Base-by-base conservation (phyloP, 441 rosid species). In the Populus hybrid region DNA sequence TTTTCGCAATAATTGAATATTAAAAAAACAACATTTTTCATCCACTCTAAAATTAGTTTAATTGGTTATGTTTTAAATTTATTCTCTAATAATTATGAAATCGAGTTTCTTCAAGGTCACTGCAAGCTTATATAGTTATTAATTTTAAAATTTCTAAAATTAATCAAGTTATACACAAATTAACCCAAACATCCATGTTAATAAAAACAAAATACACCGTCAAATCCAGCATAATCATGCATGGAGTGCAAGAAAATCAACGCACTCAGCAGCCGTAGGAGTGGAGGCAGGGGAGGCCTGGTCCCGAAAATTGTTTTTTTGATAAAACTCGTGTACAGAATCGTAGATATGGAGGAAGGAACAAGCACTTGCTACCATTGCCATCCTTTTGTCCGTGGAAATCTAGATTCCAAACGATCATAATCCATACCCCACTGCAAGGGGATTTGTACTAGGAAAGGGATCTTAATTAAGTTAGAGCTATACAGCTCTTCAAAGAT, bases 81-180 rank as follows among this genome's bases (percentile, higher is more conserved):
- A 0, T 34, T 5, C 5, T 34, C 0, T 34, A 5, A 34, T 34
- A 1, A 6, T 34, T 5, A 5, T 0, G 35, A 34, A 1, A 5
- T 34, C 0, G 6, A 34, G 1, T 34, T 34, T 0, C 5, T 0
- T 6, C 1, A 32, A 0, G 0, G 6, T 1, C 5, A 32, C 1
- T 32, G 1, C 0, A 32, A 32, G 5, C 5, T 32, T 34, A 34
- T 5, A 34, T 34, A 5, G 1, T 34, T 34, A 6, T 34, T 34
- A 34, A 5, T 6, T 34, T 34, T 34, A 34, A 5, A 34, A 6
- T 0, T 34, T 1, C 1, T 5, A 5, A 6, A 5, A 5, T 32
- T 32, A 5, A 5, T 32, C 1, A 0, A 32, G 6, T 5, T 32
- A 5, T 0, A 5, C 1, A 32, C 0, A 34, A 5, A 34, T 1